Evolutionary conservation across 2,329 filamentous ascomycete species (phyloP), one percentile per base, ranked within the genome.

Genomic region (Torrubiellomyces zombiae): DNA sequence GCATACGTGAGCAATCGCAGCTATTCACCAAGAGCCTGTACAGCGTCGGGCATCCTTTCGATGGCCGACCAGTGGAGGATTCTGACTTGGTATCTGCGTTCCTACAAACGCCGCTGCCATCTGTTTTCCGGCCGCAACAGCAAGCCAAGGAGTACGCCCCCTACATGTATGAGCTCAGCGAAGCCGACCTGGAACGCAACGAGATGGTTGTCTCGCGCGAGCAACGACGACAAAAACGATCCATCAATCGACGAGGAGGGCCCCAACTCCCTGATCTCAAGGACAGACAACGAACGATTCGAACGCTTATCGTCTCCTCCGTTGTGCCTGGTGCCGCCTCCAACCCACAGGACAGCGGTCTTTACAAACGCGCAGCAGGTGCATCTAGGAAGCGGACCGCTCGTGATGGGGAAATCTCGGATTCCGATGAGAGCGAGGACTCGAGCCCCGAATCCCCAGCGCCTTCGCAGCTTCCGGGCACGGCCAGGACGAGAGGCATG

Each of bases 261-360:
- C 89, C 89, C 5, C 78, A 81, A 31, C 58, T 98, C 20, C 89
- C 89, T n/a, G 89, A 98, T 53, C 70, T 98, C 30, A 93, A 91
- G 47, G 89, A 98, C 40, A 70, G 85, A 27, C 86, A 89, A 52
- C 72, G 86, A 25, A 95, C 89, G 1, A 86, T 95, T 28, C 73
- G 89, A 23, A 94, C 86, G 0, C 64, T 94, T 37, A 68, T 95
- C 26, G 82, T 98, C 2, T 94, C 86, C 7, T 85, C 81, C 3
- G 83, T 92, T 12, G 67, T 98, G 30, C 89, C 89, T 10, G 89
- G 86, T 14, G 81, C 82, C 4, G 86, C 79, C 4, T 58, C 71
- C 28, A 67, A 67, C 3, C 57, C 92, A 22, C 85, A 94, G 33
- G 80, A 89, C 21, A 92, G 80, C 41, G 71, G 82, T 21, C 62